A percentile compares a stretch with the other conserved stretches of the same genome.
These are phyloP conservation scores for Inga laurina DNA, from an alignment of 306 rosid species.

Conservation along the genomic window DNA sequence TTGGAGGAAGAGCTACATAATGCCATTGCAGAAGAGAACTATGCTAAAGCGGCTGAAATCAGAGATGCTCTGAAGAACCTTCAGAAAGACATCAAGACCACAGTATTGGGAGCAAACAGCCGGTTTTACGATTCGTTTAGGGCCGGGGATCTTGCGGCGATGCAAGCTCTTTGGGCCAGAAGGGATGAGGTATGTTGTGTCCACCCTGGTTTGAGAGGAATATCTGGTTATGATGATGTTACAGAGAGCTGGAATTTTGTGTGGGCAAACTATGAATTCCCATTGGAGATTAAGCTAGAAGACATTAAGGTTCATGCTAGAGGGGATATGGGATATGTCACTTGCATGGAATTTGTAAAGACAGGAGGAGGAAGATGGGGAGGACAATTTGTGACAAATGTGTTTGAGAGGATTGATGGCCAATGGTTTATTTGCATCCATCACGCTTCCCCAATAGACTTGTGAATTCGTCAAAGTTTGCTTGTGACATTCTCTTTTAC, in stretches of 20 bases:
- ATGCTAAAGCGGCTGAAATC: constrained; percentile 77
- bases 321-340: constrained; percentile 81
- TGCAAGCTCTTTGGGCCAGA: constrained; percentile 87
- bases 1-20: constrained; percentile 65
- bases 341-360: constrained; percentile 87
- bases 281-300: constrained; percentile 74
- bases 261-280: constrained; percentile 96
- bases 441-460: constrained; percentile 87
- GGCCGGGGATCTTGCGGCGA: constrained; percentile 76
- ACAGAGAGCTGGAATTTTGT: constrained; percentile 89
- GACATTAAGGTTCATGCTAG: constrained; percentile 70
- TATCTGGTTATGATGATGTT: constrained; percentile 81
- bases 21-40: constrained; percentile 87
- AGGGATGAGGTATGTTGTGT: constrained; percentile 73
- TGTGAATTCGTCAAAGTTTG: constrained; percentile 39
- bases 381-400: constrained; percentile 85
- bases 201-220: constrained; percentile 83
- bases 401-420: constrained; percentile 75
- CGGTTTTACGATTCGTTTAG: constrained; percentile 72
- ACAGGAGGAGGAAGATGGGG: constrained; percentile 93
- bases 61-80: constrained; percentile 72
- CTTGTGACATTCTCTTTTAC: background rate
- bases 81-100: constrained; percentile 58
- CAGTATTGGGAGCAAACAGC: constrained; percentile 60
- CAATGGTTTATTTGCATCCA: constrained; percentile 80